Conservation (phyloP, 805 yeast species). For the Candida maris region DNA sequence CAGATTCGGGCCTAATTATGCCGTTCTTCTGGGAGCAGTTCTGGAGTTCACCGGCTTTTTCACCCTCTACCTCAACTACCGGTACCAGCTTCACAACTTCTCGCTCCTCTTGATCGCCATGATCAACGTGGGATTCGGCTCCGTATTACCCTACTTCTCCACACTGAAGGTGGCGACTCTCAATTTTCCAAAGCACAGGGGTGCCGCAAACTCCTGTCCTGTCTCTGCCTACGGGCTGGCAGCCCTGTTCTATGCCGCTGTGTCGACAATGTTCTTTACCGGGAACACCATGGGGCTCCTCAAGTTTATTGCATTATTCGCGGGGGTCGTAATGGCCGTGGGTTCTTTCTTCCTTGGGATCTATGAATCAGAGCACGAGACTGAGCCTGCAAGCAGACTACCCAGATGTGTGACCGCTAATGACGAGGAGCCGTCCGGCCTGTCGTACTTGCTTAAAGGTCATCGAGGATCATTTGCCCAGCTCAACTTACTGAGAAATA, state of each 20-base stretch:
- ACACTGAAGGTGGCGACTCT: slow-evolving; percentile 55
- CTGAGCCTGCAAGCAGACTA: slow-evolving; percentile 14
- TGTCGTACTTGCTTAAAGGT: slow-evolving; percentile 28
- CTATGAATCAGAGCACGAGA: slow-evolving; percentile 29
- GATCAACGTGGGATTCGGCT: slow-evolving; percentile 59
- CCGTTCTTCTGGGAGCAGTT: slow-evolving; percentile 53
- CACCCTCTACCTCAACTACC: slow-evolving; percentile 46
- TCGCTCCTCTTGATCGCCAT: slow-evolving; percentile 45
- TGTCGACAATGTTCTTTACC: slow-evolving; percentile 51
- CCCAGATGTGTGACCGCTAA: slow-evolving; percentile 5
- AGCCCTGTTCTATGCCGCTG: slow-evolving; percentile 58
- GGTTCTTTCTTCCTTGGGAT: slow-evolving; percentile 44
- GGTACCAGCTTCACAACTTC: slow-evolving; percentile 36
- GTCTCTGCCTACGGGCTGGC: slow-evolving; percentile 69
- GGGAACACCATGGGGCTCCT: slow-evolving; percentile 54
- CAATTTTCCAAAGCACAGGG: slow-evolving; percentile 69
- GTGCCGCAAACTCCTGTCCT: slow-evolving; percentile 66
- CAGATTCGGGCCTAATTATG: slow-evolving; percentile 49
- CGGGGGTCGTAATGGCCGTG: slow-evolving; percentile 43
- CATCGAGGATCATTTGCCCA: slow-evolving; percentile 37
- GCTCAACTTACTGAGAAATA: slow-evolving; percentile 21
- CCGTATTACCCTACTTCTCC: slow-evolving; percentile 56
- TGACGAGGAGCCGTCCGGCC: slow-evolving; percentile 18
- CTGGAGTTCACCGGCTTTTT: slow-evolving; percentile 54
- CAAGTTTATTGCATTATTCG: slow-evolving; percentile 49